Evolutionary conservation across 208 protist genomes (phyloP), one percentile per base, ranked within the genome.

Genomic region (Trypanosoma grayi): DNA sequence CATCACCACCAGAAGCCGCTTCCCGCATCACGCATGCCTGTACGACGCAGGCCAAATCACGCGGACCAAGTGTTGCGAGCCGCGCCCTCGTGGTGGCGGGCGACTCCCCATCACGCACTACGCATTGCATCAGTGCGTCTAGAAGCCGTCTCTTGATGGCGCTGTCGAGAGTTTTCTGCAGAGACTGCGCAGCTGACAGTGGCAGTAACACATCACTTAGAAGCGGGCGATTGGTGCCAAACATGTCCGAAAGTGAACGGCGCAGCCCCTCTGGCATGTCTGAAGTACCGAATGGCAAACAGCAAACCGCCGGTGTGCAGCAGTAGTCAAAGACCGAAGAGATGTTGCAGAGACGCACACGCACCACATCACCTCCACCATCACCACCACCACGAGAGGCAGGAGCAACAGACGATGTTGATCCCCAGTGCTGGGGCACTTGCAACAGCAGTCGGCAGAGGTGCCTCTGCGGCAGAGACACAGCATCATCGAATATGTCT

Each of bases 241-340:
- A 72, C 16, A 72, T 72, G 14, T 37, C 30, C 1, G 9, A 13
- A 7, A 65, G 18, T 11, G 10, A 13, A 16, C 14, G n/a, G 36
- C 39, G 18, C 14, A 6, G 14, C 10, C 48, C 18, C 0, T 16
- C 14, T 8, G 43, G 31, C 27, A 27, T n/a, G 24, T 67, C 51
- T n/a, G 14, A 11, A 18, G 33, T 0, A 9, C 24, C 37, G 33
- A 33, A 34, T 6, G 11, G 30, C 5, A 24, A 43, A 20, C 20
- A 16, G 20, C 31, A 34, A 18, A 53, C 31, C 0, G 33, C 14
- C 14, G 57, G 10, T 57, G 47, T 14, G 7, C 37, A 45, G 34
- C 57, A 65, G 43, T 66, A 72, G 18, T 72, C 33, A 59, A 72
- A 65, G 14, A 72, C 57, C 28, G 51, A 36, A 6, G 66, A 72